Percentiles rank a stretch among this genome's conserved stretches.
These are phyloP conservation scores for Adenanthera pavonina DNA, from an alignment of 306 rosid species.

Conservation along the genomic window DNA sequence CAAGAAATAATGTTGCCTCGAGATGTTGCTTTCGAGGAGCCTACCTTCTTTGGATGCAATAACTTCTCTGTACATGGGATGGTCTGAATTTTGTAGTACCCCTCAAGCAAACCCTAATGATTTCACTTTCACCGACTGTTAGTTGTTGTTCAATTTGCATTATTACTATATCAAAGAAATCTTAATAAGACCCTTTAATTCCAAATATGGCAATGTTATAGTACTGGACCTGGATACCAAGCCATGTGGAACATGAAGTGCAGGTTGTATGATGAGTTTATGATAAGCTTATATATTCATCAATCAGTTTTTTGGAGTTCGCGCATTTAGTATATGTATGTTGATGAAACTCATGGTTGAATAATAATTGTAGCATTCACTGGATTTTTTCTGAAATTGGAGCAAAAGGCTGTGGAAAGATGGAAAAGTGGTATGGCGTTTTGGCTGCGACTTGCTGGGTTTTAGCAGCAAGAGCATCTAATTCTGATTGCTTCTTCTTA, in stretches of 20 bases:
- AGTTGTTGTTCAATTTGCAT: not conserved
- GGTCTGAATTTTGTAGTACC: slow-evolving; percentile 39
- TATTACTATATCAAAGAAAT: not conserved
- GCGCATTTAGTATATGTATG: not conserved
- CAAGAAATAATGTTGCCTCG: slow-evolving; percentile 22
- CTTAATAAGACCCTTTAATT: not conserved
- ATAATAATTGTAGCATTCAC: slow-evolving; percentile 37
- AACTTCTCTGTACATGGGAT: slow-evolving; percentile 20
- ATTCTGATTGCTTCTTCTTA: slow-evolving; percentile 58
- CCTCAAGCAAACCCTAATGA: slow-evolving; percentile 21
- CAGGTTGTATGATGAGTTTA: not conserved
- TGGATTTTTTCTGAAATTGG: slow-evolving; percentile 32
- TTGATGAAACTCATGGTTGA: slow-evolving; percentile 34
- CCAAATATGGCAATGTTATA: not conserved
- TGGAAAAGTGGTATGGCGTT: slow-evolving; percentile 46
- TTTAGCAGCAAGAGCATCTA: slow-evolving; percentile 54
- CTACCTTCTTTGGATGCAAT: slow-evolving; percentile 45
- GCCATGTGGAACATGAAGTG: slow-evolving; percentile 17
- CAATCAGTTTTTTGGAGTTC: not conserved
- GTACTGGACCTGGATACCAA: not conserved
- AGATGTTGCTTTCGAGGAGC: slow-evolving; percentile 51
- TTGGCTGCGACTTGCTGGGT: slow-evolving; percentile 56
- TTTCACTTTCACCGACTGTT: slow-evolving; percentile 31
- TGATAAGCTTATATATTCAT: not conserved
- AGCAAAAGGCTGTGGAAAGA: slow-evolving; percentile 37